Base-by-base conservation (phyloP, 1,139 yeast genomes). In the Ashbya aceris region DNA sequence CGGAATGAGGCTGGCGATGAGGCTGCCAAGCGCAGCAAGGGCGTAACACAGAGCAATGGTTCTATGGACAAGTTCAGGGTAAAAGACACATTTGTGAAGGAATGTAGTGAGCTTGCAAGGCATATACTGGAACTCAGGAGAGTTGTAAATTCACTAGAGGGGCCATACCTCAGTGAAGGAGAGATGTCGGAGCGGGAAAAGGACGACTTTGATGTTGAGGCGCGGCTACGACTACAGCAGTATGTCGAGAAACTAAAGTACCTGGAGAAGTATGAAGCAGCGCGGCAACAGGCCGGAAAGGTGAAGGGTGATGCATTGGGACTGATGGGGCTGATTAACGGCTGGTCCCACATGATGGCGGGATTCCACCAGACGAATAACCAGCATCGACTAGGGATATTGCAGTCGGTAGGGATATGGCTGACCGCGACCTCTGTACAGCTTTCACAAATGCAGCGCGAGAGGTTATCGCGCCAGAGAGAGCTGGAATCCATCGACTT, bases 131-230 rank as follows among this genome's bases (percentile, higher is more conserved):
- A 67, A 33, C 56, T 78, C 33, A 62, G 66, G 39, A 56, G 50
- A 20, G 70, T 76, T 38, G 51, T 76, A 1, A 49, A 47, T 6
- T 66, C 67, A 11, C 61, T 76, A 12, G 68, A 67, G 43, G 61
- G 71, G 2, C 62, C 68, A 10, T 78, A 78, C 50, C 61, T 60
- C 42, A 69, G 68, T 38, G 69, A 64, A 28, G 48, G 52, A 30
- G 53, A 50, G 7, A 61, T 74, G 53, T 53, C 69, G 1, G 66
- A 66, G 8, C 66, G 61, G 6, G 79, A 76, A 40, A 74, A 76
- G 54, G 74, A 75, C 48, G 69, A 70, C 36, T 66, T 77, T 27
- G 83, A 77, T 46, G 72, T 74, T 44, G 79, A 76, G 45, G 67
- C 76, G 37, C 70, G 75, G 45, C 56, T 68, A 27, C 71, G 73